Evolutionary conservation across 306 rosid genomes (phyloP), one percentile per base, ranked within the genome.

Genomic region (Ziziphus jujuba): DNA sequence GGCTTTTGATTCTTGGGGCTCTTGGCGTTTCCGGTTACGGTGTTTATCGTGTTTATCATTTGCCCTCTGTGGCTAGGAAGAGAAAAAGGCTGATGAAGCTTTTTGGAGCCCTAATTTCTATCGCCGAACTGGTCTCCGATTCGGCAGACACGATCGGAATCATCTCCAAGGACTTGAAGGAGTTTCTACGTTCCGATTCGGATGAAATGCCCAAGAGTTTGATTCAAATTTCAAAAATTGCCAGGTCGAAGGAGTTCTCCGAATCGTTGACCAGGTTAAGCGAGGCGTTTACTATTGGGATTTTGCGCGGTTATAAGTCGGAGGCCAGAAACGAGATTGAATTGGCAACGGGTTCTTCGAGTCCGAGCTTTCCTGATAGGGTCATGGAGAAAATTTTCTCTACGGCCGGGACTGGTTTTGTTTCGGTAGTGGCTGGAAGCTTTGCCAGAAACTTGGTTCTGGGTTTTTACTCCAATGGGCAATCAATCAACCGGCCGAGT

Each of bases 391-490:
- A 60, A 72, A 76, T 86, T 38, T 80, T 83, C 71, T 88, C 97
- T 12, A 77, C 79, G 33, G 87, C 96, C 4, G 99, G 99, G 61
- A 78, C 95, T 1, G 95, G 99, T 44, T 93, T 93, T 45, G 86
- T 36, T 35, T 90, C 97, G 11, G 91, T 83, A 59, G 89, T 93
- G 63, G 96, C 88, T n/a, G 99, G 99, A 45, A 93, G 96, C 79
- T 93, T 93, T 68, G 99, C 96, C 0, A 85, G 75, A 83, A 93
- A 93, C 62, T 62, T 90, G 84, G 91, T 93, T 70, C 17, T 85
- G 85, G 97, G 90, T 5, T 83, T 80, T 65, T 67, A 31, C 70
- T 72, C 81, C 3, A 19, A 49, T 47, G 74, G 67, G 53, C 78
- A 63, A n/a, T 71, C 73, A 6, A 44, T 24, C 0, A 79, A 56